Base-by-base conservation (phyloP, 164 flowering plant genomes). In the Vitis labrusca region DNA sequence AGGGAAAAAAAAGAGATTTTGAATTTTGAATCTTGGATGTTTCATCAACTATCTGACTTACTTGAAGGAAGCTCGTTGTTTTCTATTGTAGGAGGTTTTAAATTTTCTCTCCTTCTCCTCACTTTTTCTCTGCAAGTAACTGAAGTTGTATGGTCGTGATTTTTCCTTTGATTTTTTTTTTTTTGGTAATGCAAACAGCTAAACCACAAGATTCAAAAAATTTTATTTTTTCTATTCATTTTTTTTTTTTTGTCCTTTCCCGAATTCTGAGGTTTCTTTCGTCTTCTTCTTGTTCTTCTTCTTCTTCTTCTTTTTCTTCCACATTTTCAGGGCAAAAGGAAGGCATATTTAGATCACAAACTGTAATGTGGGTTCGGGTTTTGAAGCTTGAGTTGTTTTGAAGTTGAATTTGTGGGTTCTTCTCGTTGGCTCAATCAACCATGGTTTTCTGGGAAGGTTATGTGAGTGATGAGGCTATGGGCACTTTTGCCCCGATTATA, bases 361-460 rank as follows among this genome's bases (percentile, higher is more conserved):
- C 44, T 37, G 44, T 37, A 37, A 37, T 37, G 44, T 37, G 44
- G 44, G 61, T 27, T 71, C 17, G 44, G 27, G 50, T 62, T 63
- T 6, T 62, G 29, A 59, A 60, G 52, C 61, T 76, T 50, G 32
- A 77, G 37, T 67, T 58, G 68, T 44, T 49, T 67, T 67, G 67
- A 47, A n/a, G 62, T 54, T 32, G 67, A 52, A 32, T 13, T 50
- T 70, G 63, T 54, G 9, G 23, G 19, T 61, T 60, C 11, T 32
- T 16, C 15, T 50, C 27, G 52, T 17, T 67, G 59, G 64, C 0
- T 37, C 55, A 49, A 48, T 17, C 1, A 60, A 76, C 64, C 56
- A 90, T 90, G 95, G 92, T 84, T 69, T 88, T 90, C 56, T 91
- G 96, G 93, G 96, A 91, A 68, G 89, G 89, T 30, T 88, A 91